Evolutionary conservation across 805 yeast genomes (phyloP).

Genomic region (Metschnikowia continentalis): DNA sequence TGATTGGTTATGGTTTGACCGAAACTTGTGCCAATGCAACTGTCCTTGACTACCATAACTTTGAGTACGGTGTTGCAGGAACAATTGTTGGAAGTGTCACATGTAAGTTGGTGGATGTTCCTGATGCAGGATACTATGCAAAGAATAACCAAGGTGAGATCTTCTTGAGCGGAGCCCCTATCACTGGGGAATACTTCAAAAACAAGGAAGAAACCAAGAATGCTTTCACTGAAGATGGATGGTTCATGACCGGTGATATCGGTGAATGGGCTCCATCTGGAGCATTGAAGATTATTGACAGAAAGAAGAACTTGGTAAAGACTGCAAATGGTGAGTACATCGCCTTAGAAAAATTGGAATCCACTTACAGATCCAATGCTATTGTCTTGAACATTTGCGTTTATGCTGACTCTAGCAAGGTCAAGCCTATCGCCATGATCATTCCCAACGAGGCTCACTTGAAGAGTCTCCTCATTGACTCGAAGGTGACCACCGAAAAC

Average conservation of each 20-base stretch:
- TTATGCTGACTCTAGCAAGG: conserved; percentile 83
- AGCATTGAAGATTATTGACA: conserved; percentile 78
- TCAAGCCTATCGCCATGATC: conserved; percentile 89
- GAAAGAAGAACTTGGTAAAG: conserved; percentile 93
- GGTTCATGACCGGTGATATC: conserved; percentile 97
- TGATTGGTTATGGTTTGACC: conserved; percentile 94
- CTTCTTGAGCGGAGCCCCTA: conserved; percentile 69
- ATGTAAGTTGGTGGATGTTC: conserved; percentile 83
- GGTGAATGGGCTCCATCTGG: conserved; percentile 89
- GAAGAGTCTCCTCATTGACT: conserved; percentile 51
- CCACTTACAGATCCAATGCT: conserved; percentile 80
- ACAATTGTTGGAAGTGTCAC: conserved; percentile 78
- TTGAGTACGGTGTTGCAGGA: conserved; percentile 78
- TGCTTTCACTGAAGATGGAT: conserved; percentile 79
- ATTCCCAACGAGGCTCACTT: conserved; percentile 73
- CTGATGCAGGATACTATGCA: conserved; percentile 87
- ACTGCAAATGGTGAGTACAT: conserved; percentile 96
- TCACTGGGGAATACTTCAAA: conserved; percentile 73
- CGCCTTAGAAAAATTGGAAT: conserved; percentile 92
- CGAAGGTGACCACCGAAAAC: conserved; percentile 44
- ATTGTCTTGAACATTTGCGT: conserved; percentile 81
- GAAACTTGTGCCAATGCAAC: conserved; percentile 91
- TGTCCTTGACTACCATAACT: conserved; percentile 57
- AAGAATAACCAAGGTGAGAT: conserved; percentile 92
- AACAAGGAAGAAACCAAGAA: conserved; percentile 76